Evolutionary conservation across 768 basidiomycete genomes (phyloP).

Genomic region (Boletus rubropictus): DNA sequence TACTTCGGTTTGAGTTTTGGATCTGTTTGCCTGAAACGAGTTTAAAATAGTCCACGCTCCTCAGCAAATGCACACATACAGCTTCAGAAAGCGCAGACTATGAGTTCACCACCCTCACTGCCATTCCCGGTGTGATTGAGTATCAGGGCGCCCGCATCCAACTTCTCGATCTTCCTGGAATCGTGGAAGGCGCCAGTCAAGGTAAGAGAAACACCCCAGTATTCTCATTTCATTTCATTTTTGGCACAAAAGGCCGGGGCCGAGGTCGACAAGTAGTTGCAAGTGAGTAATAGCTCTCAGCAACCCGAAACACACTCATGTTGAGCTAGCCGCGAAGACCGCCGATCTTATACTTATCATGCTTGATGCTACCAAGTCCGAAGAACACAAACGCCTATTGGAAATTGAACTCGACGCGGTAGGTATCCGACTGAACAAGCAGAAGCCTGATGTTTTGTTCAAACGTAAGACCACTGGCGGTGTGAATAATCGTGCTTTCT

Average conservation of each 20-base stretch:
- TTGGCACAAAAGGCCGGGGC: conserved; percentile 54
- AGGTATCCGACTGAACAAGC: conserved; percentile 89
- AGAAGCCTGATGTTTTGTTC: conserved; percentile 90
- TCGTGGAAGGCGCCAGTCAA: conserved; percentile 89
- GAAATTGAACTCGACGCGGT: conserved; percentile 96
- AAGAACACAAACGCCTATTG: conserved; percentile 81
- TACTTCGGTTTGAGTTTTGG: background rate
- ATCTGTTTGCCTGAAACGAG: conserved; percentile 4
- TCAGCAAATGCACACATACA: conserved; percentile 90
- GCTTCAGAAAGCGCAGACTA: conserved; percentile 86
- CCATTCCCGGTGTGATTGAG: conserved; percentile 96
- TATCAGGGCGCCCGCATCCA: conserved; percentile 93
- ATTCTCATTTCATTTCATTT: background rate
- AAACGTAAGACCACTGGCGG: conserved; percentile 91
- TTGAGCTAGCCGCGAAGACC: conserved; percentile 64
- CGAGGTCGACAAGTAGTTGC: conserved; percentile 95
- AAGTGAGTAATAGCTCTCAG: conserved; percentile 38
- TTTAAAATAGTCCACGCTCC: conserved; percentile 67
- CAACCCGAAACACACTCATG: conserved; percentile 5
- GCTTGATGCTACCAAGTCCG: conserved; percentile 89
- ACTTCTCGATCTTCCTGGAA: conserved; percentile 91
- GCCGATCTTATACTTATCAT: conserved; percentile 91
- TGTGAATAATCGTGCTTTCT: conserved; percentile 43
- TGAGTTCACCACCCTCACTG: conserved; percentile 92
- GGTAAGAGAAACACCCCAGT: conserved; percentile 28